Evolutionary conservation across 1,284 basidiomycete species (phyloP).

Genomic region (Fomes fomentarius): DNA sequence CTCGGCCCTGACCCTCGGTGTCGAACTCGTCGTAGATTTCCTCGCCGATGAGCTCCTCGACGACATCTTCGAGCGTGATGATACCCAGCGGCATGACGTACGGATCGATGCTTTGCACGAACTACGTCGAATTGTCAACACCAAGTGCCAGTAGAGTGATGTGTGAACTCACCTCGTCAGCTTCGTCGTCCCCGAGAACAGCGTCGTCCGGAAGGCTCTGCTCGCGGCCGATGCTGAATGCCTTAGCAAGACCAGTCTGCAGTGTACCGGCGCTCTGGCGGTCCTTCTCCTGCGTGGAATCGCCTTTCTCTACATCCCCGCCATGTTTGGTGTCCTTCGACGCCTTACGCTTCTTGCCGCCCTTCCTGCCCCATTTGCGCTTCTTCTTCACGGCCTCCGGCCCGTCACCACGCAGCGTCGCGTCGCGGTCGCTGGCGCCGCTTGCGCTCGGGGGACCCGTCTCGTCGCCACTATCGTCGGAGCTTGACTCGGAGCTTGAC

Average conservation of each 20-base stretch:
- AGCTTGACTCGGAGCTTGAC: constrained; percentile 35
- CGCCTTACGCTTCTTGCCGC: constrained; percentile 23
- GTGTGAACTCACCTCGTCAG: constrained; percentile 55
- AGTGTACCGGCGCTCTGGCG: constrained; percentile 12
- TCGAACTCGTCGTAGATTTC: constrained; percentile 91
- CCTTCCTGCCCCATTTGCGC: constrained; percentile 18
- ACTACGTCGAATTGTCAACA: constrained; percentile 41
- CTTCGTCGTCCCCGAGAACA: constrained; percentile 67
- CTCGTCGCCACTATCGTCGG: constrained; percentile 34
- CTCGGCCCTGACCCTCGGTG: constrained; percentile 33
- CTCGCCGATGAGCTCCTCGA: constrained; percentile 90
- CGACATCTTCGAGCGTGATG: constrained; percentile 90
- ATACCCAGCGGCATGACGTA: constrained; percentile 83
- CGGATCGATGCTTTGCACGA: constrained; percentile 73
- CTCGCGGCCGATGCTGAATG: constrained; percentile 51
- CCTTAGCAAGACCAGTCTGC: constrained; percentile 28
- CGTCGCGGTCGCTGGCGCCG: constrained; percentile 13
- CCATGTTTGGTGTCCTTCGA: constrained; percentile 10
- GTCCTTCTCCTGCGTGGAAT: constrained; percentile 17
- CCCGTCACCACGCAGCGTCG: constrained; percentile 15
- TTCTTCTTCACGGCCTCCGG: constrained; percentile 18
- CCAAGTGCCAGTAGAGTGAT: neutral
- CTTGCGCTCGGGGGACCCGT: constrained; percentile 36
- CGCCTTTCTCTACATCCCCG: constrained; percentile 20
- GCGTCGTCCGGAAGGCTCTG: constrained; percentile 86